These are phyloP conservation scores for Phytopythium ostracodes DNA, from an alignment of 352 stramenopile genomes.

Conservation along the genomic window DNA sequence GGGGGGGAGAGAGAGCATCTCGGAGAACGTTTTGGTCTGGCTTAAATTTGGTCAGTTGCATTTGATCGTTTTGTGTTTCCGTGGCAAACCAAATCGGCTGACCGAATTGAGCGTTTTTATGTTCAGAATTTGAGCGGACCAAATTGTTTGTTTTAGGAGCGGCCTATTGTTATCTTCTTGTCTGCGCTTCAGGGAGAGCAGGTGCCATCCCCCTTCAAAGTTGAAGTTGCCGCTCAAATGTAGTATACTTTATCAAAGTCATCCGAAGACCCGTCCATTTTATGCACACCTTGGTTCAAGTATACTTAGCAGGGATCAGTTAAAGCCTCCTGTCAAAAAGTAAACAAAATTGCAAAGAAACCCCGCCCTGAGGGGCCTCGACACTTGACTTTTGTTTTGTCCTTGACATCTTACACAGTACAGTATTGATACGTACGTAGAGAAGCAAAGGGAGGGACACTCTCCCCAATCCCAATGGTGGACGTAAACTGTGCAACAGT, in stretches of 20 bases:
- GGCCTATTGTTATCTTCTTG: not conserved
- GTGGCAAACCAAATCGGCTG: too few species aligned
- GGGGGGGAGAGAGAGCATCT: too few species aligned
- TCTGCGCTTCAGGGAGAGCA: not conserved
- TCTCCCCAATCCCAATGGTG: too few species aligned
- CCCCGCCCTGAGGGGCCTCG: not conserved
- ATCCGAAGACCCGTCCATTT: not conserved
- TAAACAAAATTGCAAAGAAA: slow-evolving; percentile 3
- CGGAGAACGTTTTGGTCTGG: too few species aligned
- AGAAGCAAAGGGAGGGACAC: too few species aligned
- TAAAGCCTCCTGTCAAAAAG: not conserved
- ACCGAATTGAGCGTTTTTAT: too few species aligned
- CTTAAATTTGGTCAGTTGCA: too few species aligned
- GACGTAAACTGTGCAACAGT: too few species aligned
- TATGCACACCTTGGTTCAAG: slow-evolving; percentile 3
- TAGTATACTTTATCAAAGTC: not conserved
- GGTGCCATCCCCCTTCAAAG: slow-evolving; percentile 8
- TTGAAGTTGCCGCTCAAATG: slow-evolving; percentile 13
- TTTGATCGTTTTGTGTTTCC: too few species aligned
- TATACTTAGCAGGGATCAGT: not conserved
- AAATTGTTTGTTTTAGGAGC: too few species aligned
- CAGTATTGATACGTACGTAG: not conserved
- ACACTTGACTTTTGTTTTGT: slow-evolving; percentile 1
- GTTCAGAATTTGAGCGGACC: too few species aligned
- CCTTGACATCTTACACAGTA: too few species aligned